Base-by-base conservation (phyloP, 495 filamentous ascomycete species). In the Penicillium malachiteum region DNA sequence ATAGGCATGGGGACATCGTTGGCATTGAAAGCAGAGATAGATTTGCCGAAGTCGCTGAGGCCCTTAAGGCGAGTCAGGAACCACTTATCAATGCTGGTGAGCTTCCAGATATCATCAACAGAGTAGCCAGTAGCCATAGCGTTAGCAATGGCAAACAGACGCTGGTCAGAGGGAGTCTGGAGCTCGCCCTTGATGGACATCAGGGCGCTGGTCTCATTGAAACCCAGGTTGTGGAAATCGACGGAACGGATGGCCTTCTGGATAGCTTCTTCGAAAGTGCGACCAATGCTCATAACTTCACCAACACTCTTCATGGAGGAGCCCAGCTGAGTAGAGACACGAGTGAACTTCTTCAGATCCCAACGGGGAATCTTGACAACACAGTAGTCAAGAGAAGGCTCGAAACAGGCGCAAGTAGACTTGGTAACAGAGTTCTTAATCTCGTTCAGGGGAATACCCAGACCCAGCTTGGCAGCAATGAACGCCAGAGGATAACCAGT, bases 281-380 rank as follows among this genome's bases (percentile, higher is more conserved):
- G 79, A 53, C 94, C 94, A 64, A 98, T 97, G 63, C 88, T 92
- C 94, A 98, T 97, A 52, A 98, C 94, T 70, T 98, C 94, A 63
- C 94, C 94, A 42, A 98, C 92, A 80, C 91, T 96, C 88, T 98
- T 98, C 94, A 98, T 98, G 12, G 94, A 97, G 7, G 94, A 97
- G 34, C 89, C 91, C 7, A 98, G 86, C 72, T 92, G 85, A 3
- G 91, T 97, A 7, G 93, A 97, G 16, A 97, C 94, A 52, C 94
- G 87, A 30, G 89, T 93, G 74, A 98, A 98, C 73, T 98, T 98
- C 80, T 97, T 97, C 57, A 98, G 72, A 74, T 98, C 94, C 94
- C 94, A 98, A 56, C 94, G 83, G 16, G 94, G 94, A 74, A 98
- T 98, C 81, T 98, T 98, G 52, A 98, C 94, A 21, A 97, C 94